Conservation (phyloP, 2,329 filamentous ascomycete genomes). For the Metarhizium album region DNA sequence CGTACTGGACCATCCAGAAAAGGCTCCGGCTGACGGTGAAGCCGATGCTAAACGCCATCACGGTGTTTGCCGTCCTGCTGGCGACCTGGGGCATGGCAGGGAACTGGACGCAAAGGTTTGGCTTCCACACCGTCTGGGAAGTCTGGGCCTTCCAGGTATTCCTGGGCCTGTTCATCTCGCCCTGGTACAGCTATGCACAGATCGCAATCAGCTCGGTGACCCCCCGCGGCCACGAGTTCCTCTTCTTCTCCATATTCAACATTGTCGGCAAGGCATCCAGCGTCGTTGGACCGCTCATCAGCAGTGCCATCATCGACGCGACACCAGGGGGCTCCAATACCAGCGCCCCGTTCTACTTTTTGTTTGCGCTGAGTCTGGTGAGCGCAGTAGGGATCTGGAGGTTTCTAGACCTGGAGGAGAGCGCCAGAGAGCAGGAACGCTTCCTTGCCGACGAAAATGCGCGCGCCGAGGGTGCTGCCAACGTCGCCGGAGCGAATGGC, state of each 20-base stretch:
- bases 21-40: conserved; percentile 50
- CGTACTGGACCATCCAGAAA: conserved; percentile 51
- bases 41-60: conserved; percentile 57
- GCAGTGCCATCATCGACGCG: conserved; percentile 56
- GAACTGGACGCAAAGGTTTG: conserved; percentile 33
- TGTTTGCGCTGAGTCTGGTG: conserved; percentile 46
- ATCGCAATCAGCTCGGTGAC: conserved; percentile 63
- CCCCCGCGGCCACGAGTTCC: conserved; percentile 55
- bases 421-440: conserved; percentile 43
- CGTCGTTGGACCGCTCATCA: conserved; percentile 60
- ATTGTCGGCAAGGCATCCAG: conserved; percentile 59
- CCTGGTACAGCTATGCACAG: conserved; percentile 61
- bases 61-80: conserved; percentile 49
- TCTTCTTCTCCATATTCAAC: conserved; percentile 60
- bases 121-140: conserved; percentile 35
- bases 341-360: conserved; percentile 55
- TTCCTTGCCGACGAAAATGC: conserved; percentile 33
- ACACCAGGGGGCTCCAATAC: conserved; percentile 42
- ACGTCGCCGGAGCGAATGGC: neutral
- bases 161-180: conserved; percentile 56
- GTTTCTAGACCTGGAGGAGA: conserved; percentile 51
- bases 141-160: conserved; percentile 38
- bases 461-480: neutral
- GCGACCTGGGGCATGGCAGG: conserved; percentile 38
- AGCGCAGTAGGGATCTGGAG: conserved; percentile 42